Base-by-base conservation (phyloP, 306 rosid species). In the Ormosia semicastrata region DNA sequence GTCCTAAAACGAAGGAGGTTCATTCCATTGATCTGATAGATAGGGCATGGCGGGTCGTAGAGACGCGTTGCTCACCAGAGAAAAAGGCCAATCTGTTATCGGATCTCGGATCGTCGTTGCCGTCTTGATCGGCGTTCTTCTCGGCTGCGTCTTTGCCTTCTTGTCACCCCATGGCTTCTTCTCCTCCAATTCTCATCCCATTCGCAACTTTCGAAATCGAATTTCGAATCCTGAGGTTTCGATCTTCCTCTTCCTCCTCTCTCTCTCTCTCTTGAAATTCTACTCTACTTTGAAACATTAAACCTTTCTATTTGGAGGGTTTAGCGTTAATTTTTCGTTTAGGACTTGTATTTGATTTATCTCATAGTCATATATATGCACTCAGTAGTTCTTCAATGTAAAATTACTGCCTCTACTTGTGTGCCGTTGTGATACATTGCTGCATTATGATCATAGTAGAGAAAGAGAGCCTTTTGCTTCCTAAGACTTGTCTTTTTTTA, bases 71-170 rank as follows among this genome's bases (percentile, higher is more conserved):
- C 87, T 90, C 24, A 84, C 75, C 43, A 80, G 91, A 81, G 98
- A 92, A 1, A 94, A 94, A 70, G 39, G 73, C 8, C 93, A 86
- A n/a, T 83, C 93, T 4, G 12, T 49, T 58, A 66, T 81, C 4
- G 87, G 81, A 71, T 91, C 94, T 88, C 90, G 89, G 40, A 81
- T 94, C 63, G 56, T 43, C 43, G 29, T 33, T 6, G 93, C 97
- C 30, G 77, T 91, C 63, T 60, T 78, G 32, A 53, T 87, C 65
- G 98, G 97, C 73, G 84, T 92, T 78, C 71, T 90, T 34, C 63
- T 89, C n/a, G 97, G 98, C 6, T 86, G 80, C 75, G 67, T 87
- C 84, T 86, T 89, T 58, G 96, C 97, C 36, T 83, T 90, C 78
- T 53, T 90, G 0, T 81, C 76, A 46, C 93, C 97, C 58, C 83